Conservation (phyloP, 2,329 filamentous ascomycete genomes). For the Colletotrichum euphorbiae region DNA sequence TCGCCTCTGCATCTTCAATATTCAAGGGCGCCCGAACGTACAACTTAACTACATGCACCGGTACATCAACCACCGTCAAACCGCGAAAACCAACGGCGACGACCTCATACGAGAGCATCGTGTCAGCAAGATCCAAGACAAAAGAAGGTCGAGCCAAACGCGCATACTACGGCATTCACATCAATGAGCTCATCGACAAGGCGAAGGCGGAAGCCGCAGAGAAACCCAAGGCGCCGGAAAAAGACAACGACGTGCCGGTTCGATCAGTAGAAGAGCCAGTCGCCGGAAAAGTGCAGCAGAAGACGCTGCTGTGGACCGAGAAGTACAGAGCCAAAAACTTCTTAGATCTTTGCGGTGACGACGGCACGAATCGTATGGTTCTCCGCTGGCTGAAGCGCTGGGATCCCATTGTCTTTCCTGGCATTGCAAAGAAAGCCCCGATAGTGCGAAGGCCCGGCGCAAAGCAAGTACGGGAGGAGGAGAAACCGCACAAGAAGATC, state of each 20-base stretch:
- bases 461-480: slow-evolving; percentile 63
- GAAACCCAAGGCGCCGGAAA: slow-evolving; percentile 42
- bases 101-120: slow-evolving; percentile 73
- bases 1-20: slow-evolving; percentile 41
- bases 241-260: slow-evolving; percentile 49
- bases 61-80: slow-evolving; percentile 66
- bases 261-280: slow-evolving; percentile 56
- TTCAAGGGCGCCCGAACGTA: slow-evolving; percentile 46
- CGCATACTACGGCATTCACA: slow-evolving; percentile 92
- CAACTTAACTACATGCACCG: slow-evolving; percentile 66
- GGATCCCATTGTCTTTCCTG: slow-evolving; percentile 93
- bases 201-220: slow-evolving; percentile 70
- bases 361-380: slow-evolving; percentile 90
- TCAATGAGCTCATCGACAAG: slow-evolving; percentile 83
- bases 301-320: slow-evolving; percentile 87
- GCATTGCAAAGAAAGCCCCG: slow-evolving; percentile 70
- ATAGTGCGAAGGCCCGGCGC: slow-evolving; percentile 55
- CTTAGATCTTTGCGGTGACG: slow-evolving; percentile 93
- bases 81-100: slow-evolving; percentile 60
- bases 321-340: slow-evolving; percentile 96
- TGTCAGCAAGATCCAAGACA: slow-evolving; percentile 74
- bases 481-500: slow-evolving; percentile 87
- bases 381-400: slow-evolving; percentile 94
- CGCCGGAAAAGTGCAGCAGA: slow-evolving; percentile 55
- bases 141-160: slow-evolving; percentile 76